Conservation (phyloP, 192 early-diverging fungal species). For the Coemansia interrupta region DNA sequence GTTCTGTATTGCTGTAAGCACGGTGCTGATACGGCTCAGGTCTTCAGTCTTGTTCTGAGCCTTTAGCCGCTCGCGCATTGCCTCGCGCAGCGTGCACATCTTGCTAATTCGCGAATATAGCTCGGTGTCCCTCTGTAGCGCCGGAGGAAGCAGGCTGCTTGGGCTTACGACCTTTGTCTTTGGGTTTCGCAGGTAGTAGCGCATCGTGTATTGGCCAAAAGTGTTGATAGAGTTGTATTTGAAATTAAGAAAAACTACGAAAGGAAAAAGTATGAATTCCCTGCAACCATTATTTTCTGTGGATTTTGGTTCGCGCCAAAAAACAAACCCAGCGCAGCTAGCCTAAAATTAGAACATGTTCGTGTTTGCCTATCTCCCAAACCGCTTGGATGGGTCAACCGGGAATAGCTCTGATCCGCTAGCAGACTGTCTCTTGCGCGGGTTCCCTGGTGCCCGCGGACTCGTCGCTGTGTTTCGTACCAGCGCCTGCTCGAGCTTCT, state of each 20-base stretch:
- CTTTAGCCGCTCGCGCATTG: conserved; percentile 48
- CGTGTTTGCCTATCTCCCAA: conserved; percentile 12
- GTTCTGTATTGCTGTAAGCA: conserved; percentile 29
- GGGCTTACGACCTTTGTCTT: conserved; percentile 43
- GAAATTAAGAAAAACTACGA: not conserved
- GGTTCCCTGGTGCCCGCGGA: conserved; percentile 17
- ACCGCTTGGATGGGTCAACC: conserved; percentile 32
- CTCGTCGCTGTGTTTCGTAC: conserved; percentile 20
- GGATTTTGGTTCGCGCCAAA: too few relatives aligned
- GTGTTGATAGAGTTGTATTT: too few relatives aligned
- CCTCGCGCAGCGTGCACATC: conserved; percentile 44
- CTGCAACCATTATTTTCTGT: not conserved
- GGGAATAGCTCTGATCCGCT: conserved; percentile 21
- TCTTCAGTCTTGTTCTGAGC: conserved; percentile 44
- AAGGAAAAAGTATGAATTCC: conserved; percentile 1
- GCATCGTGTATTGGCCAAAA: conserved; percentile 12
- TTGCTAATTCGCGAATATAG: conserved; percentile 36
- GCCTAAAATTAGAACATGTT: too few relatives aligned
- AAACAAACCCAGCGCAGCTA: too few relatives aligned
- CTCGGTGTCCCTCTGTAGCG: conserved; percentile 47
- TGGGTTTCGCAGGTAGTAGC: conserved; percentile 40
- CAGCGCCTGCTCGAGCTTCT: conserved; percentile 33
- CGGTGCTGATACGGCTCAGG: conserved; percentile 19
- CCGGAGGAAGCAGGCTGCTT: conserved; percentile 27
- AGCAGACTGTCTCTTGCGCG: conserved; percentile 21